Evolutionary conservation across 2,329 filamentous ascomycete species (phyloP), one percentile per base, ranked within the genome.

Genomic region (Dryadomyces sulphureus): DNA sequence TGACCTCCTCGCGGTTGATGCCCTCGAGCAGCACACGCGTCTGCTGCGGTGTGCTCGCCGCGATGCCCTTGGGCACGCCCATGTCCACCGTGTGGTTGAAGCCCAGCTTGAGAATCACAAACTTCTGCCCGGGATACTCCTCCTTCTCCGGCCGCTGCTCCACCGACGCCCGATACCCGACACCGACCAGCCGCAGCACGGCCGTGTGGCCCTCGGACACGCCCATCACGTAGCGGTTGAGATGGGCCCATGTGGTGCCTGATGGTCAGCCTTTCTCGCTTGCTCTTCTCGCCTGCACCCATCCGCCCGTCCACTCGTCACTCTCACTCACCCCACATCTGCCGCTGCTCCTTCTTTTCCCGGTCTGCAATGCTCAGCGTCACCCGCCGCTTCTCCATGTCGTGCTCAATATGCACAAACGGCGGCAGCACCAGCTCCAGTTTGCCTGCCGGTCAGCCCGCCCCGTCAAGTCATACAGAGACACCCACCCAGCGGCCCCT

Each of bases 121-220:
- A 94, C 60, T 87, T 75, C 65, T 95, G 89, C 38, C 84, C 88
- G 0, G 78, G 77, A 59, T 81, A 95, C 59, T 79, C 71, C 49
- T 83, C 79, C 49, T 82, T 86, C 30, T 69, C 77, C 21, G 84
- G 84, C 35, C 74, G 81, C 48, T 79, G 67, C 63, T 96, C 89
- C 55, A 98, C 75, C 4, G 78, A 84, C 16, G 92, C 92, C 64
- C 90, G 77, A 73, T 95, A 98, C 50, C 92, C 92, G 49, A 98
- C 92, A 59, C 92, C 92, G 24, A 96, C 88, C 45, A 98, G 74
- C 53, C 90, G 82, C 45, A 98, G 72, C 55, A 98, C 88, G 30
- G 89, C 88, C 17, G 86, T 89, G 66, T 98, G 92, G 32, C 92
- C 92, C 73, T 98, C 92, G 34, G 87, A 94, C 20, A 98, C 92